Evolutionary conservation across 495 filamentous ascomycete genomes (phyloP).

Genomic region (Bryoglossum gracile): DNA sequence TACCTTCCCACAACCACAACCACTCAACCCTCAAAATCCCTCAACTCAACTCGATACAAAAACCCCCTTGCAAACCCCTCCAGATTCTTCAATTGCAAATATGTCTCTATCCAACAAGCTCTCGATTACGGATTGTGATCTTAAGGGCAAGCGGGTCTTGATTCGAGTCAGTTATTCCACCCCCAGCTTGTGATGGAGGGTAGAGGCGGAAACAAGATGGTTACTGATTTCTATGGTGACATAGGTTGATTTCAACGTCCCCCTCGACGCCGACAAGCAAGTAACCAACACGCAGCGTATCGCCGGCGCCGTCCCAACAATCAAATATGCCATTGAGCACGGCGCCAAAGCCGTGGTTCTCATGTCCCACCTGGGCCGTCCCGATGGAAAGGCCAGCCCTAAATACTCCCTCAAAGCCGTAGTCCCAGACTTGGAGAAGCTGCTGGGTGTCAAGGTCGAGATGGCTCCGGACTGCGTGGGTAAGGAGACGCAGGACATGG

Average conservation of each 20-base stretch:
- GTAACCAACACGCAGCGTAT: conserved; percentile 98
- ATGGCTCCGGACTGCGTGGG: conserved; percentile 92
- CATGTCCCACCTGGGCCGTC: conserved; percentile 98
- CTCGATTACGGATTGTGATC: conserved; percentile 88
- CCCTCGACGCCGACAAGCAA: conserved; percentile 83
- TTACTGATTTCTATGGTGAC: conserved; percentile 1
- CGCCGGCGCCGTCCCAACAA: conserved; percentile 91
- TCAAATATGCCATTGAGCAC: conserved; percentile 94
- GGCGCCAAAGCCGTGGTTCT: conserved; percentile 92
- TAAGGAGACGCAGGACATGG: conserved; percentile 76
- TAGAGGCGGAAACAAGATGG: background rate
- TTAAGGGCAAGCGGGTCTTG: conserved; percentile 95
- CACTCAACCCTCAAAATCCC: conserved; percentile 18
- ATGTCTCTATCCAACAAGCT: conserved; percentile 99
- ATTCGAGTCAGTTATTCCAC: conserved; percentile 73
- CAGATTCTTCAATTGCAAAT: conserved; percentile 27
- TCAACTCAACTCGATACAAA: conserved; percentile 6
- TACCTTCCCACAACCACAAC: conserved; percentile 7
- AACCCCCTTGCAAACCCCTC: conserved; percentile 3
- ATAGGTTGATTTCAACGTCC: conserved; percentile 99
- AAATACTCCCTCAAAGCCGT: conserved; percentile 96
- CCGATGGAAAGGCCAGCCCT: conserved; percentile 77
- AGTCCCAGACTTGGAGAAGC: conserved; percentile 83
- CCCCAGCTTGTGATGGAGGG: background rate
- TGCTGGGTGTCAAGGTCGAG: conserved; percentile 67